These are phyloP conservation scores for Parmelia sp. DNA, from an alignment of 495 filamentous ascomycete species.

Conservation along the genomic window DNA sequence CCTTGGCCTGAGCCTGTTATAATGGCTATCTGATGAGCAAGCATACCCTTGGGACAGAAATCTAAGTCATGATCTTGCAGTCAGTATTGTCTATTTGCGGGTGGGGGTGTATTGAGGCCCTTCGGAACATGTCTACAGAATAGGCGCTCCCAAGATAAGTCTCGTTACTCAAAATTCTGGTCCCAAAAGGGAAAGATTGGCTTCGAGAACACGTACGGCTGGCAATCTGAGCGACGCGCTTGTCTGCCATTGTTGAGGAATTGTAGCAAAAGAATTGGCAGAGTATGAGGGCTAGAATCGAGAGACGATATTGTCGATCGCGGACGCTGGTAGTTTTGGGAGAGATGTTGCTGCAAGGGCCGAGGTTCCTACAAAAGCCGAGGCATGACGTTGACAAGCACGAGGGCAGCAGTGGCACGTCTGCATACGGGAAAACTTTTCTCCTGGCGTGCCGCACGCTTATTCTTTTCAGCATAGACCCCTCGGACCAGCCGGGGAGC, in stretches of 20 bases:
- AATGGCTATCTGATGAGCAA: slow-evolving; percentile 72
- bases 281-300: neutral
- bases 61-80: slow-evolving; percentile 26
- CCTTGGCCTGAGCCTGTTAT: slow-evolving; percentile 85
- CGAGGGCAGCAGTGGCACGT: neutral
- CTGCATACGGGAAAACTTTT: neutral
- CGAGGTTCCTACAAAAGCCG: slow-evolving; percentile 8
- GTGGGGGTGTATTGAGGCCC: no score
- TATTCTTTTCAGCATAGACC: no score
- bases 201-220: slow-evolving; percentile 31
- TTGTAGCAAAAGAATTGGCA: neutral
- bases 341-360: neutral
- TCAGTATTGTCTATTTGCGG: no score
- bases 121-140: no score
- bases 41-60: slow-evolving; percentile 70
- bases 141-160: no score
- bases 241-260: slow-evolving; percentile 36
- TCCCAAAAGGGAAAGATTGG: no score
- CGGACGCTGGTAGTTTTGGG: neutral
- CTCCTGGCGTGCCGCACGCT: neutral
- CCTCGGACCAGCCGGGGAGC: no score
- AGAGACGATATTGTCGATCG: neutral
- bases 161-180: no score
- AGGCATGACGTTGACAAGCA: slow-evolving; percentile 14
- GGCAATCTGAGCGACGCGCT: slow-evolving; percentile 61